Percentiles rank a stretch among this genome's conserved stretches.
Conservation (phyloP, 208 protist genomes). For the Leishmania tropica region DNA sequence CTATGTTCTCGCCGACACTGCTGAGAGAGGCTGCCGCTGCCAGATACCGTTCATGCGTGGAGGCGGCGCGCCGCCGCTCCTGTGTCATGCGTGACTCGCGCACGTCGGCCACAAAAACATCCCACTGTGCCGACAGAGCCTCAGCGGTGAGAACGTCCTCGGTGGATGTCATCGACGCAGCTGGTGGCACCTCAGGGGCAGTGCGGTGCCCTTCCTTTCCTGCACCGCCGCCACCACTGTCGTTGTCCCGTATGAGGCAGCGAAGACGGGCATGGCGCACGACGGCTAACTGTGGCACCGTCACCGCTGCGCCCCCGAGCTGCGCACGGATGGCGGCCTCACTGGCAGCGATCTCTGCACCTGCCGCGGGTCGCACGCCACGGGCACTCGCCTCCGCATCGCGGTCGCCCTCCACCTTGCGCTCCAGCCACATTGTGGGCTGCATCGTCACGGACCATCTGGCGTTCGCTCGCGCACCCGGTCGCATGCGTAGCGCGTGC, state of each 20-base stretch:
- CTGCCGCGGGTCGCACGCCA: neutral
- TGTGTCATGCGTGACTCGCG: neutral
- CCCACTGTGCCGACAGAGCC: neutral
- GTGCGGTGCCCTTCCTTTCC: neutral
- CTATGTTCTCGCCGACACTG: neutral
- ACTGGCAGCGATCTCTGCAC: neutral
- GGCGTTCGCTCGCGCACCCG: neutral
- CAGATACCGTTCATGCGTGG: neutral
- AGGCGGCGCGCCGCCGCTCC: neutral
- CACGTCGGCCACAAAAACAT: neutral
- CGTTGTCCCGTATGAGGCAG: neutral
- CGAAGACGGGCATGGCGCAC: constrained; percentile 2
- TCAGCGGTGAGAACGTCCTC: neutral
- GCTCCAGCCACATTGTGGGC: neutral
- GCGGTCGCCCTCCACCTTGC: neutral
- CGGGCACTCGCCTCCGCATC: neutral
- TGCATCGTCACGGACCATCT: neutral
- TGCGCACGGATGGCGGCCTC: neutral
- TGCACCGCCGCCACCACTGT: neutral
- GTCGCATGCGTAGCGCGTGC: neutral
- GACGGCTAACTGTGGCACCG: neutral
- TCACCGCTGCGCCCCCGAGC: neutral
- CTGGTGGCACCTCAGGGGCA: neutral
- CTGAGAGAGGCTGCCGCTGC: constrained; percentile 3
- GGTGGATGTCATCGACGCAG: neutral